Conservation (phyloP, 208 protist species). For the Blechomonas ayalai region DNA sequence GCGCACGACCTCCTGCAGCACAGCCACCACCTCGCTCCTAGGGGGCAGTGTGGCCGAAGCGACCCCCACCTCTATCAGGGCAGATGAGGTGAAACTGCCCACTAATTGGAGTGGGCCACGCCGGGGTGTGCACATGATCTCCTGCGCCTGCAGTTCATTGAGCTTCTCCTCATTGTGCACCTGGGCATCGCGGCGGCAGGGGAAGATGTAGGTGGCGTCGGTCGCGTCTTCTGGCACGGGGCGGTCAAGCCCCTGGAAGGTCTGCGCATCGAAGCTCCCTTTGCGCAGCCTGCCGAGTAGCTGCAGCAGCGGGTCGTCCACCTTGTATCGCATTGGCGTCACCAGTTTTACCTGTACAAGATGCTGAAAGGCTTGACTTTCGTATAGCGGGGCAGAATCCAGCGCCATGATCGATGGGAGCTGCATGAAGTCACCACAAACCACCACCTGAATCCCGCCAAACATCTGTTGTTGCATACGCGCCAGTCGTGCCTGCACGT, state of each 20-base stretch:
- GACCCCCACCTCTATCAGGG: conserved; percentile 27
- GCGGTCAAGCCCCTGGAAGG: conserved; percentile 42
- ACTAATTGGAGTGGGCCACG: conserved; percentile 67
- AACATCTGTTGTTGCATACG: conserved; percentile 61
- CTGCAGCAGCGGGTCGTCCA: conserved; percentile 40
- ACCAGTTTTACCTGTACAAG: conserved; percentile 53
- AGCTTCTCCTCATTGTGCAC: conserved; percentile 71
- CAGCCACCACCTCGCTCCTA: conserved; percentile 23
- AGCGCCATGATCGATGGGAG: conserved; percentile 30
- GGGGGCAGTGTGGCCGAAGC: conserved; percentile 2
- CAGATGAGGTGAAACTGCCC: conserved; percentile 52
- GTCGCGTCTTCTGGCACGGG: conserved; percentile 31
- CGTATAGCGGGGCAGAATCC: conserved; percentile 40
- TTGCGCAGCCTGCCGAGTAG: conserved; percentile 53
- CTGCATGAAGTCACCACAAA: conserved; percentile 91
- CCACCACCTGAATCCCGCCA: conserved; percentile 88
- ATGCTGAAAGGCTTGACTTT: conserved; percentile 40
- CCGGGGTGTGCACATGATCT: conserved; percentile 66
- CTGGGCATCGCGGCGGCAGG: conserved; percentile 61
- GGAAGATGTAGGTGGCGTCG: conserved; percentile 80
- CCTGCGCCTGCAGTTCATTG: conserved; percentile 37
- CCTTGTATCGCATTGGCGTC: conserved; percentile 74
- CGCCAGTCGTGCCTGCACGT: conserved; percentile 68
- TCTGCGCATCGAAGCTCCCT: conserved; percentile 36
- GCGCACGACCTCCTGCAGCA: conserved; percentile 29